A percentile compares a stretch with the other conserved stretches of the same genome.
These are phyloP conservation scores for Acanthamoeba lenticulata DNA, from an alignment of 208 protist species.

Conservation along the genomic window DNA sequence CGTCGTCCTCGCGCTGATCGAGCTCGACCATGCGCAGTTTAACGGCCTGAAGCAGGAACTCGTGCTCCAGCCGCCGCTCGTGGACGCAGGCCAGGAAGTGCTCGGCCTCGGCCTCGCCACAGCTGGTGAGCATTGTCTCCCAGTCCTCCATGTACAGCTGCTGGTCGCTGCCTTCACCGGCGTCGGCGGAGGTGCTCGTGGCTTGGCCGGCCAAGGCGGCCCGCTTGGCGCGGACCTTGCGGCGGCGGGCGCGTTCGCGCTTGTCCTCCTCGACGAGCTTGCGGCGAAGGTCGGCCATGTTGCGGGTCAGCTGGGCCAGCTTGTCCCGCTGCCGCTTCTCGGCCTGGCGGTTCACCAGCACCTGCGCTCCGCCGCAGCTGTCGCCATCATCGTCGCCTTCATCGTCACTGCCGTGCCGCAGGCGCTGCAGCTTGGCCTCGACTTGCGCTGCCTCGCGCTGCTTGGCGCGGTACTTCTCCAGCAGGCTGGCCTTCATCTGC, in stretches of 20 bases:
- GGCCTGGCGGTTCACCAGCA: background rate
- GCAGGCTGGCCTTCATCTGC: background rate
- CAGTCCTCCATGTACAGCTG: slow-evolving; percentile 27
- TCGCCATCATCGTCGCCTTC: too few relatives aligned
- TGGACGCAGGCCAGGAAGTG: background rate
- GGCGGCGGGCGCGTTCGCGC: background rate
- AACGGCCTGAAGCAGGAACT: background rate
- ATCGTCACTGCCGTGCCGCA: too few relatives aligned
- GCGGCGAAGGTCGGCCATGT: background rate
- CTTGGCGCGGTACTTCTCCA: slow-evolving; percentile 27
- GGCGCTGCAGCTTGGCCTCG: slow-evolving; percentile 5
- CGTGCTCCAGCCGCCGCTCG: background rate
- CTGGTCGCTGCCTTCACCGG: too few relatives aligned
- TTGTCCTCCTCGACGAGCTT: slow-evolving; percentile 20
- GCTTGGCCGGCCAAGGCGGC: background rate
- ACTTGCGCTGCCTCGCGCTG: background rate
- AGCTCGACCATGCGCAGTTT: background rate
- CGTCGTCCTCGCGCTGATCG: background rate
- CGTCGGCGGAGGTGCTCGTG: background rate
- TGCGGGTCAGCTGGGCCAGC: background rate
- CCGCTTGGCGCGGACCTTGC: slow-evolving; percentile 8
- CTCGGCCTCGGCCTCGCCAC: background rate
- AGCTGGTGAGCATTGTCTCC: background rate
- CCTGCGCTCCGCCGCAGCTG: background rate
- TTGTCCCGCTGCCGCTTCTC: background rate